A percentile compares a stretch with the other conserved stretches of the same genome.
Conservation (phyloP, 129 eudicot genomes). For the Flaveria bidentis region DNA sequence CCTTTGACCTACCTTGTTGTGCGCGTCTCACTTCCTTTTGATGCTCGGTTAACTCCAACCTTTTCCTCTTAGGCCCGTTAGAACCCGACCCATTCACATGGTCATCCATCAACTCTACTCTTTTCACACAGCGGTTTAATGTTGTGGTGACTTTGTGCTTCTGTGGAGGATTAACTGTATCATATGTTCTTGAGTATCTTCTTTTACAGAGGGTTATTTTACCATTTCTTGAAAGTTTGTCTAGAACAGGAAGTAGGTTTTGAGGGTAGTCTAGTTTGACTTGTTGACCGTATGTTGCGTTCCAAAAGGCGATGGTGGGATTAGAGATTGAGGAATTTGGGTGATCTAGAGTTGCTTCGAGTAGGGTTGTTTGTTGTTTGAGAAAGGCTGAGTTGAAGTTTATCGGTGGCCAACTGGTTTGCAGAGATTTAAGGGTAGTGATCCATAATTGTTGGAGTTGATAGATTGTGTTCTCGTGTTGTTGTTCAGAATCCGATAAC, state of each 20-base stretch:
- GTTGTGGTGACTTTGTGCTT: slow-evolving; percentile 44
- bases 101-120: slow-evolving; percentile 51
- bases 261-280: slow-evolving; percentile 60
- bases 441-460: slow-evolving; percentile 58
- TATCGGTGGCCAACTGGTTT: slow-evolving; percentile 49
- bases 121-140: slow-evolving; percentile 53
- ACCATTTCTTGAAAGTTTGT: slow-evolving; percentile 67
- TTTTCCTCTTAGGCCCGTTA: slow-evolving; percentile 57
- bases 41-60: slow-evolving; percentile 62
- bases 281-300: slow-evolving; percentile 62
- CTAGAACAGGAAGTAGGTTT: slow-evolving; percentile 56
- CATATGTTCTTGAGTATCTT: slow-evolving; percentile 30
- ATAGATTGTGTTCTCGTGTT: slow-evolving; percentile 26
- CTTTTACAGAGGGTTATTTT: slow-evolving; percentile 46
- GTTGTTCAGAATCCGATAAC: slow-evolving; percentile 49
- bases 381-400: slow-evolving; percentile 64
- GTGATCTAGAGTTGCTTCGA: slow-evolving; percentile 65
- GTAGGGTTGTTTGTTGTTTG: slow-evolving; percentile 55
- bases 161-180: slow-evolving; percentile 8
- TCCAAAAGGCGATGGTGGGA: slow-evolving; percentile 70
- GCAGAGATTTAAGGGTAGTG: slow-evolving; percentile 48
- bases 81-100: slow-evolving; percentile 22
- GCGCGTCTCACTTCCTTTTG: slow-evolving; percentile 91
- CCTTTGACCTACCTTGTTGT: slow-evolving; percentile 69
- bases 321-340: slow-evolving; percentile 53